phyloP scores from a whole-genome alignment of 2,329 filamentous ascomycete genomes.

The Penicillium sp. region DNA sequence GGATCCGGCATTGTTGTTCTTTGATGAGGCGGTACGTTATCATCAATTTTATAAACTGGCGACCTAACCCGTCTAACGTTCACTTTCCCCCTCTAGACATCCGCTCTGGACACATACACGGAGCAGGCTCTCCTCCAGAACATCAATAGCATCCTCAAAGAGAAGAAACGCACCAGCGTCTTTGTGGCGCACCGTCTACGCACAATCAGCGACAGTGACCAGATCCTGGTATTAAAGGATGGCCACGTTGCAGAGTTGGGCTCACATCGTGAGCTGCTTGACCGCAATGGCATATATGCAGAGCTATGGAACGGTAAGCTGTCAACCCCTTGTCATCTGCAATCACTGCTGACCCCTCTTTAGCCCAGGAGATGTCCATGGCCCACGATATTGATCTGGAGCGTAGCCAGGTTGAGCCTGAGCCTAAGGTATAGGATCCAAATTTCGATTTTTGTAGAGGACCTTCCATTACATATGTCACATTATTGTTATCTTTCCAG shows the following conservation, averaged over 20 bases:
- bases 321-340: background rate
- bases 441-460: background rate
- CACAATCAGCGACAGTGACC: conserved; percentile 88
- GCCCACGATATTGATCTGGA: conserved; percentile 32
- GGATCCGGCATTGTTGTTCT: conserved; percentile 85
- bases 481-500: conserved; percentile 24
- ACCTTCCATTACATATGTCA: conserved; percentile 4
- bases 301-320: conserved; percentile 83
- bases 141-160: conserved; percentile 86
- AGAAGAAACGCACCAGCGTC: conserved; percentile 84
- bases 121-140: conserved; percentile 86
- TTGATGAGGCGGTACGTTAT: conserved; percentile 72
- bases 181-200: conserved; percentile 90
- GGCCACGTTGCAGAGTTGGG: conserved; percentile 85
- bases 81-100: conserved; percentile 52
- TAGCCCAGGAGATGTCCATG: conserved; percentile 60
- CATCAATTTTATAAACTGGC: background rate
- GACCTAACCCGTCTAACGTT: background rate
- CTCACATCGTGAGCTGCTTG: conserved; percentile 79
- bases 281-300: conserved; percentile 68
- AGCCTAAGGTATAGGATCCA: background rate
- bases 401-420: background rate
- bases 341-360: conserved; percentile 2
- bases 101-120: conserved; percentile 86
- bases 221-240: conserved; percentile 85